Percentiles rank a stretch among this genome's conserved stretches.
Conservation (phyloP, 2,329 filamentous ascomycete species). For the Penicillium sclerotiorum region DNA sequence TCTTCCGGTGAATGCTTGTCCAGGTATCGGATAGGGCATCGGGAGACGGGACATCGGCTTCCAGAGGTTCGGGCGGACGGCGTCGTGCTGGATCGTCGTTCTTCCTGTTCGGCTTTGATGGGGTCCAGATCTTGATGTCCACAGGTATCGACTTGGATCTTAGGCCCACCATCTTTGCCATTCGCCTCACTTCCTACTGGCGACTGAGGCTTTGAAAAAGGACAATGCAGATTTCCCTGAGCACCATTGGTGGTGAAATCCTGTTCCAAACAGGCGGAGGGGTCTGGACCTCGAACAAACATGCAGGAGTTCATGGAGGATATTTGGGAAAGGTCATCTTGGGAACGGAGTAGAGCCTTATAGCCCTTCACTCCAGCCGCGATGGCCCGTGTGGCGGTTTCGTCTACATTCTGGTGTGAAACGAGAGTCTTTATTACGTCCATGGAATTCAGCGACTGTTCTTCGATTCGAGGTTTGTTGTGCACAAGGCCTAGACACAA, state of each 20-base stretch:
- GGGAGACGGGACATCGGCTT: conserved; percentile 67
- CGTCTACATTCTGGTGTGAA: conserved; percentile 68
- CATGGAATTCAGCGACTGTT: conserved; percentile 66
- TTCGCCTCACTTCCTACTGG: conserved; percentile 35
- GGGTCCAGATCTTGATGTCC: conserved; percentile 62
- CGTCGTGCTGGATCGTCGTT: conserved; percentile 47
- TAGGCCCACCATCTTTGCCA: conserved; percentile 43
- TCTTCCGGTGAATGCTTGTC: conserved; percentile 93
- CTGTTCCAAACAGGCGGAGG: conserved; percentile 73
- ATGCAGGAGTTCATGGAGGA: conserved; percentile 42
- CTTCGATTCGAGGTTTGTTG: conserved; percentile 25
- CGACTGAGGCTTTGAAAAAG: conserved; percentile 64
- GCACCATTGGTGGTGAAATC: conserved; percentile 88
- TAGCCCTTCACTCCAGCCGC: conserved; percentile 44
- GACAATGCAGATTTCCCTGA: conserved; percentile 77
- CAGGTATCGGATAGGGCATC: conserved; percentile 91
- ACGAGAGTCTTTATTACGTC: conserved; percentile 60
- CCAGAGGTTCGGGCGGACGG: conserved; percentile 48
- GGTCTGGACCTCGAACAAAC: conserved; percentile 54
- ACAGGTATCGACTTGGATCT: conserved; percentile 46
- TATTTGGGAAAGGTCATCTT: conserved; percentile 32
- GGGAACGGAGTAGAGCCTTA: conserved; percentile 37
- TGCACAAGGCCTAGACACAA: conserved; percentile 40
- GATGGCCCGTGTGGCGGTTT: conserved; percentile 47
- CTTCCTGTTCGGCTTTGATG: conserved; percentile 53